Evolutionary conservation across 2,329 filamentous ascomycete species (phyloP).

Genomic region (Penicillium concentricum): DNA sequence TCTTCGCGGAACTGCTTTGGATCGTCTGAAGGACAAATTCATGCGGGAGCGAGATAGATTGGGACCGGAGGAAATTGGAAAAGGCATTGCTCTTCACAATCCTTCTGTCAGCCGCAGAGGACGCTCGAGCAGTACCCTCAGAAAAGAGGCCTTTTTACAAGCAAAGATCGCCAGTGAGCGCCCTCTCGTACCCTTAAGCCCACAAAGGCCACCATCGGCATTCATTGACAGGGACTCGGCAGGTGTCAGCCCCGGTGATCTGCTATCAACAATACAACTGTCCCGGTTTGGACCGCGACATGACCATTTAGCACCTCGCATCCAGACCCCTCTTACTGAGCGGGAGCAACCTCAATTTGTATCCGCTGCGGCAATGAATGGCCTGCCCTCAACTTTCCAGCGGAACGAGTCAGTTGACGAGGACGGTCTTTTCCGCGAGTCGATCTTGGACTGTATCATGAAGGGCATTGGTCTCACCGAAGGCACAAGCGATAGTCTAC

Average conservation of each 20-base stretch:
- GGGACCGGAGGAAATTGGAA: slow-evolving; percentile 75
- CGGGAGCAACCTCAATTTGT: slow-evolving; percentile 41
- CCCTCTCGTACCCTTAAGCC: slow-evolving; percentile 20
- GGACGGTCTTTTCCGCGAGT: slow-evolving; percentile 82
- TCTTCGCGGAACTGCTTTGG: slow-evolving; percentile 76
- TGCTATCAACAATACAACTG: slow-evolving; percentile 74
- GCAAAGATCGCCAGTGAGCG: slow-evolving; percentile 55
- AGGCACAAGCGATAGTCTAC: slow-evolving; percentile 62
- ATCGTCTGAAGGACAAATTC: slow-evolving; percentile 91
- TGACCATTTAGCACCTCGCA: slow-evolving; percentile 36
- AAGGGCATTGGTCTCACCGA: slow-evolving; percentile 80
- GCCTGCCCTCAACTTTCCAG: slow-evolving; percentile 49
- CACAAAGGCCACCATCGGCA: slow-evolving; percentile 15
- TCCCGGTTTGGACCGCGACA: slow-evolving; percentile 60
- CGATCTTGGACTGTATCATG: slow-evolving; percentile 92
- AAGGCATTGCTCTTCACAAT: slow-evolving; percentile 95
- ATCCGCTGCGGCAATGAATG: slow-evolving; percentile 27
- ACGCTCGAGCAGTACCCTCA: slow-evolving; percentile 69
- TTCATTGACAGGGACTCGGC: slow-evolving; percentile 34
- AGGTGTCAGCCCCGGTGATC: slow-evolving; percentile 70
- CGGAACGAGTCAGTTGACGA: slow-evolving; percentile 82
- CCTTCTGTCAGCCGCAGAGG: slow-evolving; percentile 63
- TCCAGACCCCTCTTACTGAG: slow-evolving; percentile 45
- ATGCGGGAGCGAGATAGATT: slow-evolving; percentile 77
- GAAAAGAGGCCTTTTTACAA: slow-evolving; percentile 76